phyloP scores from a whole-genome alignment of 2,329 filamentous ascomycete species.

The Ophiognomonia clavigignenti-juglandacearum region DNA sequence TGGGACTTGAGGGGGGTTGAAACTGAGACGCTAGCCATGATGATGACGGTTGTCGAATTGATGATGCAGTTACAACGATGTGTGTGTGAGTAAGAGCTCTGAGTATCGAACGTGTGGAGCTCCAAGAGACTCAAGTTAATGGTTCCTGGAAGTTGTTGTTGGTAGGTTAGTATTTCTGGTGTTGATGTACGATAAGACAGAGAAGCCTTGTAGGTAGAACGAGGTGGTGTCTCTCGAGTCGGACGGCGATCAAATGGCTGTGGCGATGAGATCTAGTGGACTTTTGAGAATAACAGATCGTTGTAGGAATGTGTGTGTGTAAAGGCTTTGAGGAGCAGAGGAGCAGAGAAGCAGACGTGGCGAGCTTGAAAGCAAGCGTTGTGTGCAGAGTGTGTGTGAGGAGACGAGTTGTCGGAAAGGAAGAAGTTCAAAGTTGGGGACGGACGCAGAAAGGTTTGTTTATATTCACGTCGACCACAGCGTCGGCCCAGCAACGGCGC shows the following conservation, averaged over 20 bases:
- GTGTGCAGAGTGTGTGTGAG: slow-evolving; percentile 3
- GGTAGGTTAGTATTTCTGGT: slow-evolving; percentile 39
- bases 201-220: slow-evolving; percentile 37
- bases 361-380: neutral
- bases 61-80: slow-evolving; percentile 28
- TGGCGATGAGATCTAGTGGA: slow-evolving; percentile 46
- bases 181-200: slow-evolving; percentile 42
- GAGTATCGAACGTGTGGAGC: slow-evolving; percentile 39
- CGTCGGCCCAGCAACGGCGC: no score
- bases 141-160: slow-evolving; percentile 43
- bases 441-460: neutral
- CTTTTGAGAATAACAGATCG: slow-evolving; percentile 26
- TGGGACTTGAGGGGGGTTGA: slow-evolving; percentile 95
- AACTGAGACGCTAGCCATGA: slow-evolving; percentile 76
- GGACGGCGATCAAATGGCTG: slow-evolving; percentile 43
- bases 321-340: slow-evolving; percentile 22
- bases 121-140: slow-evolving; percentile 58
- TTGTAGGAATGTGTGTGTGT: slow-evolving; percentile 19
- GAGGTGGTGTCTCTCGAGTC: slow-evolving; percentile 33
- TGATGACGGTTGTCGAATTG: slow-evolving; percentile 26
- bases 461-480: slow-evolving; percentile 5
- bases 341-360: neutral
- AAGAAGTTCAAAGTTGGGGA: neutral
- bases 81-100: slow-evolving; percentile 29
- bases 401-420: slow-evolving; percentile 5